A percentile compares a stretch with the other conserved stretches of the same genome.
These are phyloP conservation scores for Urostyla sp. DNA, from an alignment of 73 alveolate species.

Conservation along the genomic window DNA sequence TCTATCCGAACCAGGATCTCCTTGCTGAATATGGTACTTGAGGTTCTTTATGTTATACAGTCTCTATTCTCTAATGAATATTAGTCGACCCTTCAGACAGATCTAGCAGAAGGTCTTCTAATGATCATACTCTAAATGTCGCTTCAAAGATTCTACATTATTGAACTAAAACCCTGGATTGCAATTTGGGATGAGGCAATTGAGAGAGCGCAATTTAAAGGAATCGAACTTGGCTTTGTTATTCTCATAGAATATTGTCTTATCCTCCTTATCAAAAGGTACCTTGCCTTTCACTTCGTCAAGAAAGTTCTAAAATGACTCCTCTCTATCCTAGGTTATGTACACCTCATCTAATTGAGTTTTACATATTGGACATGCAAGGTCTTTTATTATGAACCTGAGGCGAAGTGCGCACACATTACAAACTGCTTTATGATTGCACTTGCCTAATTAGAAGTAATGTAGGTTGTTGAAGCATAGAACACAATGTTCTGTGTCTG, in stretches of 20 bases:
- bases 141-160: conserved; percentile 48
- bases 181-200: conserved; percentile 59
- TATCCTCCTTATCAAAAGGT: conserved; percentile 49
- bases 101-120: conserved; percentile 67
- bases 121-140: conserved; percentile 65
- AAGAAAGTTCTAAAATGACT: conserved; percentile 24
- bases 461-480: conserved; percentile 58
- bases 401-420: conserved; percentile 57
- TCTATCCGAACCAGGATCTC: conserved; percentile 64
- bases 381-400: conserved; percentile 57
- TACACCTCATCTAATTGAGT: conserved; percentile 47
- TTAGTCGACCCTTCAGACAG: conserved; percentile 59
- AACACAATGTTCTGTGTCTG: conserved; percentile 58
- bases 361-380: conserved; percentile 65
- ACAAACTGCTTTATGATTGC: conserved; percentile 67
- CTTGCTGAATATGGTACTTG: conserved; percentile 55
- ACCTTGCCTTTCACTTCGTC: conserved; percentile 11
- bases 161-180: conserved; percentile 36
- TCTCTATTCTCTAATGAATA: conserved; percentile 65
- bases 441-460: conserved; percentile 50
- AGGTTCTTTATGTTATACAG: conserved; percentile 48
- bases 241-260: conserved; percentile 51
- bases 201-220: conserved; percentile 2
- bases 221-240: conserved; percentile 48
- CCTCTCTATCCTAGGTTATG: neutral